Evolutionary conservation across 129 eudicot species (phyloP).

Genomic region (Centella asiatica): DNA sequence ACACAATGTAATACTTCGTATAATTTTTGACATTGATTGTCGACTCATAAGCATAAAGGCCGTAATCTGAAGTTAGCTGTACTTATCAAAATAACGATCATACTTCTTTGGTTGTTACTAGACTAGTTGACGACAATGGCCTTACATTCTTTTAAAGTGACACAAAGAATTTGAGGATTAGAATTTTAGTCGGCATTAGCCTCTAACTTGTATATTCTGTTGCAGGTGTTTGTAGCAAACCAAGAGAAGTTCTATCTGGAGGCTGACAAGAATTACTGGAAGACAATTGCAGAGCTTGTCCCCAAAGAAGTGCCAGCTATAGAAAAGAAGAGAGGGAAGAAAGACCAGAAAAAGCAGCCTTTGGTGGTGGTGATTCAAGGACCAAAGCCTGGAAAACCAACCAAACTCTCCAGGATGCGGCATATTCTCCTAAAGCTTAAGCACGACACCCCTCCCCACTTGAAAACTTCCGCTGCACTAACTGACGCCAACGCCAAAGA

Average conservation of each 20-base stretch:
- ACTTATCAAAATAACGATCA: too few species aligned
- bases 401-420: conserved; percentile 61
- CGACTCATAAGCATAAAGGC: too few species aligned
- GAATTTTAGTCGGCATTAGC: too few species aligned
- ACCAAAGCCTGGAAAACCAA: conserved; percentile 74
- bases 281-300: conserved; percentile 7
- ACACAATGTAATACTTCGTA: too few species aligned
- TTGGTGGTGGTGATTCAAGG: conserved; percentile 44
- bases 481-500: conserved; percentile 17
- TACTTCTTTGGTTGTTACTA: too few species aligned
- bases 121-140: too few species aligned
- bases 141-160: too few species aligned
- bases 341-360: conserved; percentile 48
- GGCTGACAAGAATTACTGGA: conserved; percentile 10
- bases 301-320: conserved; percentile 1
- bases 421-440: conserved; percentile 44
- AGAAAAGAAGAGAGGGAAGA: conserved; percentile 39
- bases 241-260: conserved; percentile 3
- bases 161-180: too few species aligned
- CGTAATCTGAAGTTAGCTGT: too few species aligned
- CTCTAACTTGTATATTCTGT: background rate
- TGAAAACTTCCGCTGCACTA: conserved; percentile 26
- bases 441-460: conserved; percentile 45
- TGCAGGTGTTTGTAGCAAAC: background rate
- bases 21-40: too few species aligned